Conservation (phyloP, 2,329 filamentous ascomycete genomes). For the Lecanoromycetidae sp. region DNA sequence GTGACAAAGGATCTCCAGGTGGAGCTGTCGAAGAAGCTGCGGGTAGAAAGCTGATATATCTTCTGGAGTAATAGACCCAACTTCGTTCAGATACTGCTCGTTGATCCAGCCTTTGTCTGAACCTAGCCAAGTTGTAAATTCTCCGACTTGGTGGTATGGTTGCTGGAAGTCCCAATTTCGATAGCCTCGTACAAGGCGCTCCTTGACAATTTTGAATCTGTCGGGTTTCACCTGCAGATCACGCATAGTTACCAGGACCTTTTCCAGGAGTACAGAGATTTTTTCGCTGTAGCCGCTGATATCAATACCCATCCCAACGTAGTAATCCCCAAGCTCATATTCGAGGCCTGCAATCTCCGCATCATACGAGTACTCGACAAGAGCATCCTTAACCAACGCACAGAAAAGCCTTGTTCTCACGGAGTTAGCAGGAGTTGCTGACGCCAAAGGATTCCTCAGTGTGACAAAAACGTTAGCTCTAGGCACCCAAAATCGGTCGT, state of each 20-base stretch:
- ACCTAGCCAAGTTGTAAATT: slow-evolving; percentile 70
- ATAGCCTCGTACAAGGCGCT: slow-evolving; percentile 62
- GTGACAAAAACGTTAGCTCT: slow-evolving; percentile 79
- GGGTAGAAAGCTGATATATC: slow-evolving; percentile 68
- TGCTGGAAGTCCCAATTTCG: slow-evolving; percentile 81
- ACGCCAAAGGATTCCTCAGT: slow-evolving; percentile 66
- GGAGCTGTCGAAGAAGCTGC: slow-evolving; percentile 67
- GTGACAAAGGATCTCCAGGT: slow-evolving; percentile 78
- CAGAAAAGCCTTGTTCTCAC: slow-evolving; percentile 72
- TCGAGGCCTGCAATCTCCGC: slow-evolving; percentile 82
- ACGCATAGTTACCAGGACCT: slow-evolving; percentile 71
- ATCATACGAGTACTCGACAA: slow-evolving; percentile 91
- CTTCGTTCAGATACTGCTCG: slow-evolving; percentile 65
- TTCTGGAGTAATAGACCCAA: slow-evolving; percentile 60
- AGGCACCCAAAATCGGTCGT: slow-evolving; percentile 96
- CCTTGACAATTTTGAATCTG: slow-evolving; percentile 82
- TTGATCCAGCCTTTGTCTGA: slow-evolving; percentile 66
- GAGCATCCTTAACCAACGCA: slow-evolving; percentile 73
- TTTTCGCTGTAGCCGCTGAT: slow-evolving; percentile 95
- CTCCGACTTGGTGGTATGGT: slow-evolving; percentile 77
- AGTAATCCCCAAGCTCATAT: slow-evolving; percentile 64
- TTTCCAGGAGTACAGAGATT: slow-evolving; percentile 76
- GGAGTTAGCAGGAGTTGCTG: slow-evolving; percentile 62
- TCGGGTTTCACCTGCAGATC: slow-evolving; percentile 76
- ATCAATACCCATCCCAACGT: slow-evolving; percentile 62